phyloP scores from a whole-genome alignment of 495 filamentous ascomycete species.

The Parathielavia hyrcaniae region DNA sequence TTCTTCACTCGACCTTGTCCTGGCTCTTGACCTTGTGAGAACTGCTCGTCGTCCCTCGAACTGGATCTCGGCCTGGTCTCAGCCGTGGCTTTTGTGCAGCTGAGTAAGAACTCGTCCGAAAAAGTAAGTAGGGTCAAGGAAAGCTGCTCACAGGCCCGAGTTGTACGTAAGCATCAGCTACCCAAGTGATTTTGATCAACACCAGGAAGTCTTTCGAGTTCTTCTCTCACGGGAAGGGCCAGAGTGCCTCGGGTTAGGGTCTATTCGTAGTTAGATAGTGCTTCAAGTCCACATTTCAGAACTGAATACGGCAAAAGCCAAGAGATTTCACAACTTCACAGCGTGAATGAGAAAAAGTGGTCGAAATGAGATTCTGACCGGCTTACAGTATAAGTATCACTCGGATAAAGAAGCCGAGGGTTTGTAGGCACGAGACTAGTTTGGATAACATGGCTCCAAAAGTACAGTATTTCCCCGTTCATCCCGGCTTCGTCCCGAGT shows the following conservation, averaged over 20 bases:
- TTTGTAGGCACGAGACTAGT: background rate
- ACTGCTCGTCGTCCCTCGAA: background rate
- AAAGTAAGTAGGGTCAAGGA: too few species aligned
- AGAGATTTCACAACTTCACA: background rate
- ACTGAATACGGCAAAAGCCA: too few species aligned
- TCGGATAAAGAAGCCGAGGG: background rate
- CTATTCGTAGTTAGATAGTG: background rate
- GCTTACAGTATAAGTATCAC: too few species aligned
- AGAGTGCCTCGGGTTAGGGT: conserved; percentile 1
- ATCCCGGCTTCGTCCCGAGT: background rate
- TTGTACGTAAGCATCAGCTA: too few species aligned
- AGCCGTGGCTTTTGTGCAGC: too few species aligned
- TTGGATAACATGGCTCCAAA: conserved; percentile 7
- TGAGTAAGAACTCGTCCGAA: too few species aligned
- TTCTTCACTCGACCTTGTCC: background rate
- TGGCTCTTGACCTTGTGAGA: background rate
- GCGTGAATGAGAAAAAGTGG: background rate
- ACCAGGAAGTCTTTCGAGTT: background rate
- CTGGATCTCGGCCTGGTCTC: background rate
- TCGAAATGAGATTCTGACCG: too few species aligned
- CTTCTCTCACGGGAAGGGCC: too few species aligned
- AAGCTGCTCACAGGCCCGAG: too few species aligned
- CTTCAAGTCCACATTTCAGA: background rate
- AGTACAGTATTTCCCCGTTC: background rate
- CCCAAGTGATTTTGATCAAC: too few species aligned